Evolutionary conservation across 2,329 filamentous ascomycete genomes (phyloP), one percentile per base, ranked within the genome.

Genomic region (Botrytis cinerea): DNA sequence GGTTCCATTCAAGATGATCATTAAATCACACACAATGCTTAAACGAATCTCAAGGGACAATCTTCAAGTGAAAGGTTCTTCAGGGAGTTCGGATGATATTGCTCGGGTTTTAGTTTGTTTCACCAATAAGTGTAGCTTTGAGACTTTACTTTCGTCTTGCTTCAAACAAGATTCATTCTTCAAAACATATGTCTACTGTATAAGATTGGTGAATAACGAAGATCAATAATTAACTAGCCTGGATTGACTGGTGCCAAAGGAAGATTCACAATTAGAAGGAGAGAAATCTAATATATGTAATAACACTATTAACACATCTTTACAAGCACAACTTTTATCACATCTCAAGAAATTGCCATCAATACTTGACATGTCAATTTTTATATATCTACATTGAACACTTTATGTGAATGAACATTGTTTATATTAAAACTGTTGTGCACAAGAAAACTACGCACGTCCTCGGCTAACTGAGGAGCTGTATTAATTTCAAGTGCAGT

Each of bases 1-100:
- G 5, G 48, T 2, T n/a, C n/a, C n/a, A 6, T 10, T 6, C 12
- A 7, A 1, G 12, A 54, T 54, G 25, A 3, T 16, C 48, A n/a
- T 51, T n/a, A 3, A 7, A 0, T n/a, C n/a, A 5, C 12, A 0
- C 4, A n/a, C 0, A n/a, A 54, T 16, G 25, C 48, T 16, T 5
- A 12, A n/a, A n/a, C 16, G 2, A 54, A 54, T n/a, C 12, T 54
- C 4, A n/a, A n/a, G 0, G n/a, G 12, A 54, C 4, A 16, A 54
- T n/a, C 25, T n/a, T 16, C 16, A n/a, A 12, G 5, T 54, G 12
- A 16, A n/a, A n/a, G 48, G n/a, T 10, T n/a, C 48, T 7, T 7
- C 7, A n/a, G 48, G 5, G 5, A 54, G 12, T 54, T 54, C 48
- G 5, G 48, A 51, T 51, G 48, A 54, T 54, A 54, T 54, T 28